Percentiles rank a stretch among this genome's conserved stretches.
phyloP scores from a whole-genome alignment of 129 eudicot genomes.

The Solidago caesia region DNA sequence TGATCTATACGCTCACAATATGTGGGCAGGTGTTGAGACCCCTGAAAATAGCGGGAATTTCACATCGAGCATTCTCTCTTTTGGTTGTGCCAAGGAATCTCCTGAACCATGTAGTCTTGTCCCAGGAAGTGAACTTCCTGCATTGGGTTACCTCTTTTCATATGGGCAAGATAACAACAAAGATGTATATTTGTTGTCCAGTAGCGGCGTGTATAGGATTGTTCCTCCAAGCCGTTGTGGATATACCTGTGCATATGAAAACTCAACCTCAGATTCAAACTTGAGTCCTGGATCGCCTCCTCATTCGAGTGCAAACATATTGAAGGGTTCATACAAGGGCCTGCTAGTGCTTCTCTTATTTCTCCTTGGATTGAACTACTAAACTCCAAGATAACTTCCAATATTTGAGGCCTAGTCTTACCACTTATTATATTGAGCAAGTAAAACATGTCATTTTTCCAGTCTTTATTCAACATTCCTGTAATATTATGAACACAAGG shows the following conservation, averaged over 20 bases:
- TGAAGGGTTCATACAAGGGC: slow-evolving; percentile 26
- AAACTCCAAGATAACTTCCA: background rate
- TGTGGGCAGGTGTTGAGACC: slow-evolving; percentile 71
- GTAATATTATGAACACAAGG: background rate
- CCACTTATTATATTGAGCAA: background rate
- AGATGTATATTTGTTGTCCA: slow-evolving; percentile 54
- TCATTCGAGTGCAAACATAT: slow-evolving; percentile 40
- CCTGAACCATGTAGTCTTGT: slow-evolving; percentile 56
- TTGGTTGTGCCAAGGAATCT: slow-evolving; percentile 65
- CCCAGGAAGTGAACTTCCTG: slow-evolving; percentile 58
- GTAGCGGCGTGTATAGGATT: slow-evolving; percentile 76
- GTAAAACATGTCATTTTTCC: slow-evolving; percentile 12
- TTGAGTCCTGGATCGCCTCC: slow-evolving; percentile 34
- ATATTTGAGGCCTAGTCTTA: background rate
- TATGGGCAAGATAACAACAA: slow-evolving; percentile 66
- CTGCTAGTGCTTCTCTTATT: slow-evolving; percentile 34
- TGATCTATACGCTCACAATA: slow-evolving; percentile 68
- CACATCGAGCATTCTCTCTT: slow-evolving; percentile 34
- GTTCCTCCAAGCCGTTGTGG: slow-evolving; percentile 77
- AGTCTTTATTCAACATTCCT: background rate
- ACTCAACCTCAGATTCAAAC: slow-evolving; percentile 20
- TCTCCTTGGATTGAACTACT: slow-evolving; percentile 32
- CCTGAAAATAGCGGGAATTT: slow-evolving; percentile 78
- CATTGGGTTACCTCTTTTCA: slow-evolving; percentile 70
- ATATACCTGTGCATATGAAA: slow-evolving; percentile 57